Evolutionary conservation across 108 stramenopile genomes (phyloP).

Genomic region (Nitzschia putrida): DNA sequence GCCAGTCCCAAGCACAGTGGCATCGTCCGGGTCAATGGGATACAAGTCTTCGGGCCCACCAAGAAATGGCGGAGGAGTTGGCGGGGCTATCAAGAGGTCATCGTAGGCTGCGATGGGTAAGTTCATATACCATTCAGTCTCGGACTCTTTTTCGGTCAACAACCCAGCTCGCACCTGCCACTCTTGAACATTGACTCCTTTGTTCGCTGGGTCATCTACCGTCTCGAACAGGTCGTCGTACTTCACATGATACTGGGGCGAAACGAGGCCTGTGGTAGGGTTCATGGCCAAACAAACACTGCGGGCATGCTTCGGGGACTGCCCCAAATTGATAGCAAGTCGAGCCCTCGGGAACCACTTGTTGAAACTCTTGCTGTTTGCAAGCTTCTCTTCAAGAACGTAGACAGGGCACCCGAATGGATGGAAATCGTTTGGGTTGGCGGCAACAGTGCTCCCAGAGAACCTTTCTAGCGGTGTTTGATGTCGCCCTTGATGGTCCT

Average conservation of each 20-base stretch:
- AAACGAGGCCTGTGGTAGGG: slow-evolving; percentile 28
- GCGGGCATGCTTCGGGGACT: slow-evolving; percentile 30
- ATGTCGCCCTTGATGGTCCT: neutral
- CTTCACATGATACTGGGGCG: slow-evolving; percentile 39
- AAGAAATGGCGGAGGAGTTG: no score
- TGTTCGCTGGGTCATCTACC: neutral
- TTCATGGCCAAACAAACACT: slow-evolving; percentile 35
- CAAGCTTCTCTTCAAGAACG: slow-evolving; percentile 5
- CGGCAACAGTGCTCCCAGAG: slow-evolving; percentile 9
- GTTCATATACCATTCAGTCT: no score
- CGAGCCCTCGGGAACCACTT: slow-evolving; percentile 38
- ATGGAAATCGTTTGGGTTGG: slow-evolving; percentile 26
- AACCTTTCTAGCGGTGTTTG: slow-evolving; percentile 23
- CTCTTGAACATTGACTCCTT: neutral
- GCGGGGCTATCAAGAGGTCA: no score
- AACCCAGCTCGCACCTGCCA: slow-evolving; percentile 12
- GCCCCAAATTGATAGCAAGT: slow-evolving; percentile 37
- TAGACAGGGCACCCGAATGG: no score
- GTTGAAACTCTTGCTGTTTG: neutral
- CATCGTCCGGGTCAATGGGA: no score
- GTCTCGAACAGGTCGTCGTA: no score
- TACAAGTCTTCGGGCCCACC: no score
- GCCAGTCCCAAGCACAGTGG: no score
- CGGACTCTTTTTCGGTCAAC: neutral
- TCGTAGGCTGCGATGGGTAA: no score